Percentiles rank a stretch among this genome's conserved stretches.
Evolutionary conservation across 2,329 filamentous ascomycete genomes (phyloP).

Genomic region (Penicillium vulpinum): DNA sequence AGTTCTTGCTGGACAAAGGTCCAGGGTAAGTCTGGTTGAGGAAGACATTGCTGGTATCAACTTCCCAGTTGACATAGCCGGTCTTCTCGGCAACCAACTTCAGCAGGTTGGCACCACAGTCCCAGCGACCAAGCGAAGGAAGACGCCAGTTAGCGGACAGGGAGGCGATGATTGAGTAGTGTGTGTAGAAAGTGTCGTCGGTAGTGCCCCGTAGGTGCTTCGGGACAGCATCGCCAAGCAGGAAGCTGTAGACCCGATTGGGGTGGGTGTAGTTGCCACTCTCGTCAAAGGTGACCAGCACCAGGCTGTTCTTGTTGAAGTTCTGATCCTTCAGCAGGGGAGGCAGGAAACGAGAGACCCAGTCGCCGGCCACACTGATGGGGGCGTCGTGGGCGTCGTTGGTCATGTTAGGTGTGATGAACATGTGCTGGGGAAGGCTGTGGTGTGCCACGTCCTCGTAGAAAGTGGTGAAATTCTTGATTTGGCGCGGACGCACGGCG

Average conservation of each 20-base stretch:
- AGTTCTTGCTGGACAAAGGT: conserved; percentile 31
- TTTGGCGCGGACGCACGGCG: conserved; percentile 61
- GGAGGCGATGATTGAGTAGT: conserved; percentile 69
- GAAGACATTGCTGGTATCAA: conserved; percentile 46
- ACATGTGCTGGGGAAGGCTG: conserved; percentile 68
- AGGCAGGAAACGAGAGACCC: conserved; percentile 67
- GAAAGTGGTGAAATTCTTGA: conserved; percentile 74
- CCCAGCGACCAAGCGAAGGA: conserved; percentile 68
- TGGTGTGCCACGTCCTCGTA: conserved; percentile 63
- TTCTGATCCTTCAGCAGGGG: conserved; percentile 68
- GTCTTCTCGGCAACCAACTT: conserved; percentile 61
- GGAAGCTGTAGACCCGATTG: conserved; percentile 69
- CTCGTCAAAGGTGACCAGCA: conserved; percentile 79
- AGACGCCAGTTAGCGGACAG: conserved; percentile 70
- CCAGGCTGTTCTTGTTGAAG: conserved; percentile 74
- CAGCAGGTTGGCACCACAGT: conserved; percentile 72
- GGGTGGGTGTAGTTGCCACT: conserved; percentile 66
- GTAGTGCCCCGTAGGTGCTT: conserved; percentile 63
- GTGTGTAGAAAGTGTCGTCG: conserved; percentile 70
- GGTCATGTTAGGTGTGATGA: conserved; percentile 55
- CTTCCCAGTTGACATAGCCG: conserved; percentile 51
- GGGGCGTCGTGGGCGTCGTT: conserved; percentile 74
- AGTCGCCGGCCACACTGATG: conserved; percentile 67
- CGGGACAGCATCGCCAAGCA: conserved; percentile 74
- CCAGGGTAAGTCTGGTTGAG: conserved; percentile 59